A percentile compares a stretch with the other conserved stretches of the same genome.
Conservation (phyloP, 2,329 filamentous ascomycete species). For the Arachnomyces sp. region DNA sequence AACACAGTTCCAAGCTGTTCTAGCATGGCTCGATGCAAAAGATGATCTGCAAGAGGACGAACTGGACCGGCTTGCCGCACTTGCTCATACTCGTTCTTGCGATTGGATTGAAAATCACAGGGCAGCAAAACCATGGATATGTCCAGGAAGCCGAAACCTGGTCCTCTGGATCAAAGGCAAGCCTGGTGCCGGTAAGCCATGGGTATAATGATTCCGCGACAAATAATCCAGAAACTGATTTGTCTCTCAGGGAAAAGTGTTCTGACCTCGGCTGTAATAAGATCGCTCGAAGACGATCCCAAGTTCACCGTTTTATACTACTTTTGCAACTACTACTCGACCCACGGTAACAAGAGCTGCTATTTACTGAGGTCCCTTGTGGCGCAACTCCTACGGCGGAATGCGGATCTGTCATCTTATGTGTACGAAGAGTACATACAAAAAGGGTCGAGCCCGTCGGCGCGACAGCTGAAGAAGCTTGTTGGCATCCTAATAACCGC, state of each 20-base stretch:
- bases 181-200: conserved; percentile 13
- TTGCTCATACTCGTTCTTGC: conserved; percentile 12
- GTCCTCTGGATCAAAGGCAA: conserved; percentile 16
- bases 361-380: conserved; percentile 15
- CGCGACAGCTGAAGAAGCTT: conserved; percentile 14
- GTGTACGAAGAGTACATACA: conserved; percentile 18
- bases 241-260: background rate
- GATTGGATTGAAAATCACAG: conserved; percentile 17
- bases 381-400: conserved; percentile 16
- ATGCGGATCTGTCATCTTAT: conserved; percentile 16
- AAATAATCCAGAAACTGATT: background rate
- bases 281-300: conserved; percentile 8
- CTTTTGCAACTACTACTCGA: too few relatives aligned
- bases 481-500: background rate
- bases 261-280: conserved; percentile 12
- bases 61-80: conserved; percentile 7
- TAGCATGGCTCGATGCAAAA: conserved; percentile 11
- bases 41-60: conserved; percentile 14
- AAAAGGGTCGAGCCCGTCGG: conserved; percentile 9
- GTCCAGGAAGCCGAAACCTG: conserved; percentile 4
- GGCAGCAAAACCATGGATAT: conserved; percentile 12
- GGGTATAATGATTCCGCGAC: too few relatives aligned
- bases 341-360: conserved; percentile 5
- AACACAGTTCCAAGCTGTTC: conserved; percentile 6
- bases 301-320: too few relatives aligned